Percentiles rank a stretch among this genome's conserved stretches.
Conservation (phyloP, 306 rosid genomes). For the Herpetospermum pedunculosum region DNA sequence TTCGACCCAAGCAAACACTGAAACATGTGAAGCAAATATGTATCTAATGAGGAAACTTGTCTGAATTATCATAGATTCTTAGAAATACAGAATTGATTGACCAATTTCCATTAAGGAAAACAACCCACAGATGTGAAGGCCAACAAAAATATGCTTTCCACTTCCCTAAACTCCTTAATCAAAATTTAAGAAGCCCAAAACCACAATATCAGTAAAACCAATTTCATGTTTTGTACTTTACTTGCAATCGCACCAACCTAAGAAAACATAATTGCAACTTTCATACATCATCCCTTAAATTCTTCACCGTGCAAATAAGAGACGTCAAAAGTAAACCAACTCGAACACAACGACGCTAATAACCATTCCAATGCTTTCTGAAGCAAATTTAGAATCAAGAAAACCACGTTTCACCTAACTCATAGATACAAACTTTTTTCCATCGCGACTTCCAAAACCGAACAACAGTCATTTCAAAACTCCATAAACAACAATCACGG, state of each 20-base stretch:
- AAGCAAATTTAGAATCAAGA: neutral
- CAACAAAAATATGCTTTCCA: neutral
- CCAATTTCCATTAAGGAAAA: neutral
- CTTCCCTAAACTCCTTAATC: neutral
- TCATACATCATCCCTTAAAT: neutral
- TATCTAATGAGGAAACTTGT: neutral
- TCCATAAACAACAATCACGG: neutral
- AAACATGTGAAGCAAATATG: neutral
- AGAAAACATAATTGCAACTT: neutral
- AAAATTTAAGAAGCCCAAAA: neutral
- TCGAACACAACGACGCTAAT: neutral
- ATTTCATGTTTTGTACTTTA: neutral
- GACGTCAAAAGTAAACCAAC: neutral
- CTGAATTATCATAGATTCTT: neutral
- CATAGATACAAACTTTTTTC: neutral
- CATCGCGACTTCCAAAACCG: neutral
- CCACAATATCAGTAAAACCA: neutral
- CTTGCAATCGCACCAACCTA: neutral
- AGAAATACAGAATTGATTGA: neutral
- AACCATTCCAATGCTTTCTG: neutral
- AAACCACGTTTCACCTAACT: neutral
- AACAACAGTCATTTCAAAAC: neutral
- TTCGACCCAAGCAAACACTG: neutral
- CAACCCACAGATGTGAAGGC: neutral
- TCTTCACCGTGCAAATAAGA: neutral